phyloP scores from a whole-genome alignment of 169 alveolate species.

The Amoebophrya sp. region DNA sequence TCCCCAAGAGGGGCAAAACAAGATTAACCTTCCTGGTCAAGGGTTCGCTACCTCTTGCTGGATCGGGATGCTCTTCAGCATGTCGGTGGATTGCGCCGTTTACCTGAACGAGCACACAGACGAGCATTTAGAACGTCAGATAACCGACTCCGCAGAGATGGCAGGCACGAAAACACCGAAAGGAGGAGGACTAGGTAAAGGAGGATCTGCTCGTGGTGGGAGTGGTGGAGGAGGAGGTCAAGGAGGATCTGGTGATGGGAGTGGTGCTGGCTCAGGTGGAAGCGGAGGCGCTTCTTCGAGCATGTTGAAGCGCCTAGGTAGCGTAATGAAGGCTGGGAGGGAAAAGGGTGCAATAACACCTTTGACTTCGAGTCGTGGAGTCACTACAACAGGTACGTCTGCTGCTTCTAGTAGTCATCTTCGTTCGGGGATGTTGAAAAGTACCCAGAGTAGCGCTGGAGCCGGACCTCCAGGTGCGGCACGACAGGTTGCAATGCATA shows the following conservation, averaged over 20 bases:
- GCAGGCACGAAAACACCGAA: neutral
- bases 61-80: neutral
- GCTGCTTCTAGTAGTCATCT: too few relatives aligned
- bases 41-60: neutral
- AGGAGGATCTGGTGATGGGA: neutral
- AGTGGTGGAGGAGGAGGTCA: neutral
- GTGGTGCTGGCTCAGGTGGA: neutral
- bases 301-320: too few relatives aligned
- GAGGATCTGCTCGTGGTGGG: neutral
- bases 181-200: neutral
- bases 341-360: too few relatives aligned
- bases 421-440: too few relatives aligned
- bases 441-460: too few relatives aligned
- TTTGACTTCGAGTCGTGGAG: too few relatives aligned
- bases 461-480: too few relatives aligned
- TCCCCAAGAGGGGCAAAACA: too few relatives aligned
- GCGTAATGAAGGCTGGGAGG: too few relatives aligned
- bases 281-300: too few relatives aligned
- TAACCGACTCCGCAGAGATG: neutral
- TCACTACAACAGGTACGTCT: too few relatives aligned
- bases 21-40: neutral
- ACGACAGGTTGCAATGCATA: too few relatives aligned
- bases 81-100: neutral
- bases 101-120: neutral
- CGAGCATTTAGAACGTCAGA: neutral